Percentiles rank a stretch among this genome's conserved stretches.
These are phyloP conservation scores for Colletotrichum spinosum DNA, from an alignment of 2,329 filamentous ascomycete species.

Conservation along the genomic window DNA sequence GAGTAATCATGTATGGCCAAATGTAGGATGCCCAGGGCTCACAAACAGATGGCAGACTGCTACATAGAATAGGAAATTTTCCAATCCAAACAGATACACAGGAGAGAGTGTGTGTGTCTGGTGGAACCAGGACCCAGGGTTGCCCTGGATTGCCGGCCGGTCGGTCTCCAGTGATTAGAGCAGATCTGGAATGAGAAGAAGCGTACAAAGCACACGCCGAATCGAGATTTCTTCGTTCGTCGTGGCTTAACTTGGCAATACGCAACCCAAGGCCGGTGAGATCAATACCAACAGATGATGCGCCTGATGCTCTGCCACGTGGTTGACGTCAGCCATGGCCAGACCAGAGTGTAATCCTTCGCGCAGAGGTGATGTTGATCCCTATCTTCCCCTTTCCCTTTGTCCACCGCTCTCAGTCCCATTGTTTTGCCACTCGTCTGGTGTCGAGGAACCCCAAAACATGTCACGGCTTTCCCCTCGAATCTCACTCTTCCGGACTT, in stretches of 20 bases:
- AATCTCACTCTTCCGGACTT: not conserved
- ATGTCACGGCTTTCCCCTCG: slow-evolving; percentile 2
- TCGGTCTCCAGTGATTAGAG: not conserved
- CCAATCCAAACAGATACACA: too few relatives aligned
- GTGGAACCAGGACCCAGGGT: slow-evolving; percentile 10
- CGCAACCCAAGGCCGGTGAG: slow-evolving; percentile 8
- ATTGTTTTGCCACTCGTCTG: not conserved
- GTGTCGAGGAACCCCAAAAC: not conserved
- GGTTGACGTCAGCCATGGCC: slow-evolving; percentile 30
- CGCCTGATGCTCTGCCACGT: slow-evolving; percentile 1
- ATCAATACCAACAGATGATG: not conserved
- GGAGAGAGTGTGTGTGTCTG: not conserved
- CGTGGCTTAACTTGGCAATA: slow-evolving; percentile 8
- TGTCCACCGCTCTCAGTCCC: not conserved
- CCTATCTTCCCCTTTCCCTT: not conserved
- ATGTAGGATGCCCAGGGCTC: too few relatives aligned
- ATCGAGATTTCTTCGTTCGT: not conserved
- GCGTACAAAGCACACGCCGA: not conserved
- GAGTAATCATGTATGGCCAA: too few relatives aligned
- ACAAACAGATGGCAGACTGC: too few relatives aligned
- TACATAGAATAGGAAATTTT: too few relatives aligned
- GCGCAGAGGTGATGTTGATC: not conserved
- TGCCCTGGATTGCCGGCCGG: not conserved
- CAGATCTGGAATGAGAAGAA: not conserved
- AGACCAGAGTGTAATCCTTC: not conserved